phyloP scores from a whole-genome alignment of 495 filamentous ascomycete genomes.

The Hypoxylon trugodes region DNA sequence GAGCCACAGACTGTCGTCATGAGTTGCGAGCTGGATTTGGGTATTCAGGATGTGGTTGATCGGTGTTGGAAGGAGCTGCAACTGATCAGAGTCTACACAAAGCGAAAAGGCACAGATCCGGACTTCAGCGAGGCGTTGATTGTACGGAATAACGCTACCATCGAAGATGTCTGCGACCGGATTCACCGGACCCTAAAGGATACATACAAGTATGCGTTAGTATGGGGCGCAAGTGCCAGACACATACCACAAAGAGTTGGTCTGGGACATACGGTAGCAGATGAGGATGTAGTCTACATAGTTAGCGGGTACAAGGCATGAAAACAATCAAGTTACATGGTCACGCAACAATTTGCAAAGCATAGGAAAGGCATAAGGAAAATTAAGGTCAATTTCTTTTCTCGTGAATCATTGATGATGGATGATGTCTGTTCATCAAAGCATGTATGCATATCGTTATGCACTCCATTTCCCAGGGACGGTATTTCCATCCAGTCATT shows the following conservation, averaged over 20 bases:
- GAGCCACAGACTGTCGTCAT: conserved; percentile 96
- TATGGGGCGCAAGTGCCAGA: conserved; percentile 95
- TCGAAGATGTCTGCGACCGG: conserved; percentile 97
- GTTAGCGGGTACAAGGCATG: conserved; percentile 77
- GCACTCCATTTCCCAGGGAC: not conserved
- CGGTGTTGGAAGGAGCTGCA: conserved; percentile 94
- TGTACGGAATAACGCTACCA: conserved; percentile 82
- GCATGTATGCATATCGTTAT: conserved; percentile 2
- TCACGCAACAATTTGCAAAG: conserved; percentile 1
- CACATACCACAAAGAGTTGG: conserved; percentile 96
- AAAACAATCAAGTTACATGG: conserved; percentile 9
- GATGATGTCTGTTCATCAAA: conserved; percentile 19
- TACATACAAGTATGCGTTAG: conserved; percentile 97
- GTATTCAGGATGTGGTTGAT: conserved; percentile 95
- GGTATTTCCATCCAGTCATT: not conserved
- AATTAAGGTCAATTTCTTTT: conserved; percentile 10
- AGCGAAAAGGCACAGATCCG: conserved; percentile 91
- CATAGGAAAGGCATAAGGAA: not conserved
- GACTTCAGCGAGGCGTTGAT: conserved; percentile 94
- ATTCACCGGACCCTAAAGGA: conserved; percentile 96
- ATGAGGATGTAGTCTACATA: conserved; percentile 98
- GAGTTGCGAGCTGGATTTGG: conserved; percentile 96
- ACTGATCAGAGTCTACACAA: conserved; percentile 94
- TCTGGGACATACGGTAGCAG: conserved; percentile 82
- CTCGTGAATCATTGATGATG: conserved; percentile 32